Conservation (phyloP, 2,329 filamentous ascomycete species). For the Pseudopyricularia javanii region DNA sequence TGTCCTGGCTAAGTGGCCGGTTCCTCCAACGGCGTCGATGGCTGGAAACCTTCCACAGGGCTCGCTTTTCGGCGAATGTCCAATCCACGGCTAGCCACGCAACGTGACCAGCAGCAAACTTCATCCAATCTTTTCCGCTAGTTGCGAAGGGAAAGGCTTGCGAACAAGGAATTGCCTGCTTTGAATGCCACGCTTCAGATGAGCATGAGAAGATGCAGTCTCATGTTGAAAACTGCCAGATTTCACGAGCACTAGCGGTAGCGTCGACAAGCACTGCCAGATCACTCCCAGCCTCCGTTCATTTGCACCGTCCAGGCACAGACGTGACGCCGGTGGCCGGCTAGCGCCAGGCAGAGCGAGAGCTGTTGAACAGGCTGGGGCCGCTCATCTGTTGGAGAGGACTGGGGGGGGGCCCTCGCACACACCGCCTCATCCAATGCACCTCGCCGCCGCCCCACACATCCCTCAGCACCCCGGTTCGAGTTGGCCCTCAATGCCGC, state of each 20-base stretch:
- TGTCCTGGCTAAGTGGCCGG: constrained; percentile 1
- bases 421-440: constrained; percentile 3
- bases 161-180: constrained; percentile 3
- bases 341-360: neutral
- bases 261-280: neutral
- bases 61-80: no score
- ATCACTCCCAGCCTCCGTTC: neutral
- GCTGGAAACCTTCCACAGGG: constrained; percentile 1
- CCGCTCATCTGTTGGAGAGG: constrained; percentile 1
- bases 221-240: constrained; percentile 2
- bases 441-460: neutral
- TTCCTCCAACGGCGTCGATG: constrained; percentile 2
- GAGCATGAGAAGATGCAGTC: constrained; percentile 2
- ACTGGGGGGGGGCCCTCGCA: constrained; percentile 1
- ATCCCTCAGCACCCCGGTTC: neutral
- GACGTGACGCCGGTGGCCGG: neutral
- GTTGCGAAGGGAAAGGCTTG: constrained; percentile 2
- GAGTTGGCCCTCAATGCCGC: neutral
- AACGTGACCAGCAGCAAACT: neutral
- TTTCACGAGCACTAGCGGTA: neutral
- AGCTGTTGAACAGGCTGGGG: no score
- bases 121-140: neutral
- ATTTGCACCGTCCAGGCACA: neutral
- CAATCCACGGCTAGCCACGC: neutral
- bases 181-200: constrained; percentile 1